Base-by-base conservation (phyloP, 768 basidiomycete species). In the Suillus tomentosus region DNA sequence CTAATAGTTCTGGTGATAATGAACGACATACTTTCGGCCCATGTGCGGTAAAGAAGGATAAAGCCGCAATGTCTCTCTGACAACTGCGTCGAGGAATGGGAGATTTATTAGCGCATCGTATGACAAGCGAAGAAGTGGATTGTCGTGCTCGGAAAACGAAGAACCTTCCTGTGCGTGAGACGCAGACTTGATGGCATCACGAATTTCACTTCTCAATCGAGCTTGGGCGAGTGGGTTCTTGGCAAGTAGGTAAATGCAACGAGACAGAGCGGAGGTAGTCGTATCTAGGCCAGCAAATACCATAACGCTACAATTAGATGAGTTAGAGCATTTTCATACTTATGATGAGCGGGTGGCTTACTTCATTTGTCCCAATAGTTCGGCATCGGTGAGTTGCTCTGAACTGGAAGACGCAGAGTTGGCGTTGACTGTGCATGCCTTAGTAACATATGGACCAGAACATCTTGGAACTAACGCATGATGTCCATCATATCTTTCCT, bases 1-100 rank as follows among this genome's bases (percentile, higher is more conserved):
- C 34, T 62, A 39, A 27, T 10, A n/a, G 14, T 36, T 31, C 48
- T 10, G 34, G 19, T 2, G 34, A 36, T 17, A 7, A 24, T 15
- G 55, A 40, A 37, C 3, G 19, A 63, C 70, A 2, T 43, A 73
- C 72, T 62, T 66, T 24, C 73, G 67, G 47, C 62, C 50, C 31
- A 74, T 17, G 17, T 40, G 17, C 19, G 62, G 27, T 8, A 60
- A 10, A 19, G 75, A 73, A 15, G 72, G 73, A 64, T 78, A 67
- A 14, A 77, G 58, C 15, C 79, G 69, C 27, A 80, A 64, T 2
- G 72, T 76, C 66, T 80, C 79, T 9, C 73, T 70, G 11, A 75
- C 67, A n/a, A 79, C 70, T n/a, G 71, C 74, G 59, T 82, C 82
- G 34, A 82, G 72, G 69, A 79, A 81, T 0, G 79, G 75, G 8